phyloP scores from a whole-genome alignment of 345 rosid genomes.

The Laguncularia racemosa region DNA sequence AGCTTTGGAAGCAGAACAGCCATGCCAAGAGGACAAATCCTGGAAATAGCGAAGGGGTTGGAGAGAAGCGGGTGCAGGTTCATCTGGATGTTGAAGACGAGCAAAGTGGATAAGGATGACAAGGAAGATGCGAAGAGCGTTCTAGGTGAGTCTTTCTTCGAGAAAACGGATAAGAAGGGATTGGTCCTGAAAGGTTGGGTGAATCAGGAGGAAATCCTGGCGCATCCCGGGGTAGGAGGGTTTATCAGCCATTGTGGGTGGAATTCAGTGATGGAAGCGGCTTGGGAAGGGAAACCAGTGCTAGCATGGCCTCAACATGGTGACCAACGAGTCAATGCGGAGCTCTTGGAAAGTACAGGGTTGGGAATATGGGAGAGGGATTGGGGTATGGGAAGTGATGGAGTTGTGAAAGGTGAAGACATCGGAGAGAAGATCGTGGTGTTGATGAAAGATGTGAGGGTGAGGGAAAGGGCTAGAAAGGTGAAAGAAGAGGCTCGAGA shows the following conservation, averaged over 20 bases:
- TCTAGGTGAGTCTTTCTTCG: constrained; percentile 22
- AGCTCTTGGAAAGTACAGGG: constrained; percentile 9
- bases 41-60: constrained; percentile 39
- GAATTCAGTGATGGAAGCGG: constrained; percentile 21
- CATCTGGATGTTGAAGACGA: constrained; percentile 32
- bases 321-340: constrained; percentile 22
- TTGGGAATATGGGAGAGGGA: constrained; percentile 4
- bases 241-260: constrained; percentile 26
- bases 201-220: constrained; percentile 28
- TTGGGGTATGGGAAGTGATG: constrained; percentile 19
- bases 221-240: constrained; percentile 18
- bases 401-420: constrained; percentile 26
- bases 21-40: constrained; percentile 22
- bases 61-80: constrained; percentile 20
- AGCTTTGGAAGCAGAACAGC: constrained; percentile 41
- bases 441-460: constrained; percentile 21
- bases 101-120: constrained; percentile 28
- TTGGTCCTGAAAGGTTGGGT: constrained; percentile 34
- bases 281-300: constrained; percentile 14
- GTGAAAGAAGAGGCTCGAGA: constrained; percentile 25
- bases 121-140: constrained; percentile 20
- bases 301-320: constrained; percentile 25
- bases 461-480: constrained; percentile 14
- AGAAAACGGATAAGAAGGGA: constrained; percentile 16
- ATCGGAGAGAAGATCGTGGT: constrained; percentile 21